Conservation (phyloP, 176 grass and related monocot genomes). For the Ampelocalamus luodianensis region DNA sequence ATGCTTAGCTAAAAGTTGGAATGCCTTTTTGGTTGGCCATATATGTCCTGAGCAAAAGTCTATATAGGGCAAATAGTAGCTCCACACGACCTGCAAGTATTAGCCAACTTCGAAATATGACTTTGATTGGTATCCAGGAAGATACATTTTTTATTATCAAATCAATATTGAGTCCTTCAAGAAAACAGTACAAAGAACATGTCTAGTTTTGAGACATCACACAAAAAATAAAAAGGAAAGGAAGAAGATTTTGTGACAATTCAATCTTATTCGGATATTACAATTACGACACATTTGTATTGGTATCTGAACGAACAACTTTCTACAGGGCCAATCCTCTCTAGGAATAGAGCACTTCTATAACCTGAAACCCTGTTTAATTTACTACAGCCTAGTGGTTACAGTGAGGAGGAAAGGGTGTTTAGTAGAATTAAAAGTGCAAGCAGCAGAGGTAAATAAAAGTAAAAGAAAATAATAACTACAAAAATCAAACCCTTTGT, state of each 20-base stretch:
- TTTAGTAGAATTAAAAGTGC: neutral
- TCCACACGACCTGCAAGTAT: neutral
- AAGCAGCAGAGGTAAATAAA: neutral
- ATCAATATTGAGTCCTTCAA: neutral
- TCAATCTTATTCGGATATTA: neutral
- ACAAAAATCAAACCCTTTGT: neutral
- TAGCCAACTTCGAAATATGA: neutral
- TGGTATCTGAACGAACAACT: neutral
- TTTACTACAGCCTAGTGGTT: neutral
- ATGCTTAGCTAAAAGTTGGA: neutral
- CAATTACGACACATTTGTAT: neutral
- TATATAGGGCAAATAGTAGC: neutral
- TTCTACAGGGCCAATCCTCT: neutral
- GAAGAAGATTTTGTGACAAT: neutral
- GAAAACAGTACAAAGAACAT: neutral
- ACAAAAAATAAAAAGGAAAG: neutral
- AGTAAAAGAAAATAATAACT: neutral
- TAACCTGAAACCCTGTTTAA: neutral
- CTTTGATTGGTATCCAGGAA: neutral
- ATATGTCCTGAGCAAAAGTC: neutral
- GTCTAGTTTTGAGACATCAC: neutral
- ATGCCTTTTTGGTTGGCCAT: neutral
- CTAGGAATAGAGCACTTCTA: neutral
- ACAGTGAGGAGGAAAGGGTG: neutral
- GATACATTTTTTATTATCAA: neutral